These are phyloP conservation scores for Claviceps cyperi DNA, from an alignment of 2,329 filamentous ascomycete genomes.

Conservation along the genomic window DNA sequence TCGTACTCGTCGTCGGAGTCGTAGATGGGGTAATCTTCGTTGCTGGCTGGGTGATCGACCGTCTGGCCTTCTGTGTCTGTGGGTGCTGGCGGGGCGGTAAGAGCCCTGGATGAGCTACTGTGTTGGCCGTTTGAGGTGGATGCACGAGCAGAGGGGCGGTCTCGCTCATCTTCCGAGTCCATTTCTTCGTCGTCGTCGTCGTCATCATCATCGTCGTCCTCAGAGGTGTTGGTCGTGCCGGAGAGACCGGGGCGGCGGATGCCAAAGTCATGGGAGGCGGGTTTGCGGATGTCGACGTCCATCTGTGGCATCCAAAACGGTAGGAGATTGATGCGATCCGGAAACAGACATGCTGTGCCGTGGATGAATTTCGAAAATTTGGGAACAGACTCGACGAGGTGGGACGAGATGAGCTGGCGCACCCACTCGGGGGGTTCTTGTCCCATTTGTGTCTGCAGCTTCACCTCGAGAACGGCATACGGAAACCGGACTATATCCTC, in stretches of 20 bases:
- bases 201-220: constrained; percentile 22
- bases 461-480: constrained; percentile 92
- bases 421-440: constrained; percentile 97
- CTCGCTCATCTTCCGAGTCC: constrained; percentile 51
- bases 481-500: constrained; percentile 85
- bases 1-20: constrained; percentile 73
- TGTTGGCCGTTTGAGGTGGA: constrained; percentile 20
- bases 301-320: constrained; percentile 99
- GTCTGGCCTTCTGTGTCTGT: constrained; percentile 75
- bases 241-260: constrained; percentile 69
- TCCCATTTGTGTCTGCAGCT: constrained; percentile 89
- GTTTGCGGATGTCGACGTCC: constrained; percentile 94
- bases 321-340: constrained; percentile 71
- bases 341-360: constrained; percentile 77
- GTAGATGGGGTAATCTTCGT: constrained; percentile 73
- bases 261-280: constrained; percentile 74
- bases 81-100: constrained; percentile 20
- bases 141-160: constrained; percentile 3
- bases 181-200: constrained; percentile 55
- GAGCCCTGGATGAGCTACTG: constrained; percentile 23
- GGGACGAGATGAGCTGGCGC: constrained; percentile 77
- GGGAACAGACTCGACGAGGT: constrained; percentile 94
- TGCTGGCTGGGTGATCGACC: constrained; percentile 39
- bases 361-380: constrained; percentile 99
- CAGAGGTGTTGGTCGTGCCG: constrained; percentile 62